phyloP scores from a whole-genome alignment of 2,329 filamentous ascomycete species.

The Colletotrichum tropicale region DNA sequence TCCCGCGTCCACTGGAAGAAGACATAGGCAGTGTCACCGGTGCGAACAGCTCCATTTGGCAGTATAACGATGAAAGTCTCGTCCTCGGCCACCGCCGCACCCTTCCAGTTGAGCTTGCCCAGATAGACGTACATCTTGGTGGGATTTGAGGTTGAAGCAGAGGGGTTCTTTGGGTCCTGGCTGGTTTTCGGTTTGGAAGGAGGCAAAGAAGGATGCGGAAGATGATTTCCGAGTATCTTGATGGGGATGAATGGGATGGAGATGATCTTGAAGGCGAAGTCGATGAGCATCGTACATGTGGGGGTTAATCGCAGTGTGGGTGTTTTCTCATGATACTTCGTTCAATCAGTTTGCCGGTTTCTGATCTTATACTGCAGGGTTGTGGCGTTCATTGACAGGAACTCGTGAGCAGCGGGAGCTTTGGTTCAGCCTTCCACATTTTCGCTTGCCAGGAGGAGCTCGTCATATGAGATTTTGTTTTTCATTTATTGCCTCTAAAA shows the following conservation, averaged over 20 bases:
- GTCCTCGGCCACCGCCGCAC: not conserved
- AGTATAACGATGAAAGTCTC: not conserved
- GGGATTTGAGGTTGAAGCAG: not conserved
- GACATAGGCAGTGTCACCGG: not conserved
- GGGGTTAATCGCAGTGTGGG: not conserved
- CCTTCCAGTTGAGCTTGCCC: not conserved
- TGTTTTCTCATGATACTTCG: not conserved
- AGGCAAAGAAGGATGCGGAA: not conserved
- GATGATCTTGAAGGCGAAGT: not conserved
- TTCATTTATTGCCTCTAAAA: not conserved
- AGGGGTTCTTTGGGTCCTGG: not conserved
- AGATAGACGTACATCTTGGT: not conserved
- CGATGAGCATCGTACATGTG: not conserved
- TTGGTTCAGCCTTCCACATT: not conserved
- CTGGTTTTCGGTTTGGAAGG: not conserved
- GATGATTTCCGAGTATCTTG: not conserved
- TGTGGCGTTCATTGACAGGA: not conserved
- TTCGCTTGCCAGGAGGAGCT: not conserved
- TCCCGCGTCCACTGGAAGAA: not conserved
- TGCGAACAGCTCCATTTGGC: not conserved
- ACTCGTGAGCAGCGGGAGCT: not conserved
- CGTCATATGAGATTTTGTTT: not conserved
- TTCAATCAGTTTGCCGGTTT: not conserved
- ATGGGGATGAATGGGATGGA: not conserved
- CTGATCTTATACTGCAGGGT: not conserved